Evolutionary conservation across 2,329 filamentous ascomycete genomes (phyloP), one percentile per base, ranked within the genome.

Genomic region (Fulvia fulva): DNA sequence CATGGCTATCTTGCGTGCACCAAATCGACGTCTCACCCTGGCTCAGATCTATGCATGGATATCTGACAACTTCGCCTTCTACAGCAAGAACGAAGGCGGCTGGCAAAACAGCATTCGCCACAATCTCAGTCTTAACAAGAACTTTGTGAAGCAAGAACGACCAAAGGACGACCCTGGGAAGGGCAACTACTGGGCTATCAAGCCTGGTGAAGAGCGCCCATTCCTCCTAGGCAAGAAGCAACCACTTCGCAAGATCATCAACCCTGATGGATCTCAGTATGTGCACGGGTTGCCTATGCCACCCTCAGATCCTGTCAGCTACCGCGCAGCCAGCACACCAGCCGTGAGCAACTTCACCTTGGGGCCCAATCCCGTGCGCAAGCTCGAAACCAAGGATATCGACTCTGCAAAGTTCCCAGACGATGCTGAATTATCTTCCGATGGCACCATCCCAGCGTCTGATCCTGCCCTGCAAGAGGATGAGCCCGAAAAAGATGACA

Each of bases 51-150:
- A 97, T 82, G 96, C 96, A 72, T 99, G 94, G 93, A 97, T 99
- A 68, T 95, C 91, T n/a, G 90, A 95, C 72, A 92, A 88, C 19
- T 97, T 89, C 73, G 87, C 84, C 5, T 97, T 93, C 76, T 99
- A 97, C 78, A 87, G 84, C 66, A 83, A 86, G 45, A 84, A 87
- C 56, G 91, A 97, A 68, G 86, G 89, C 11, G 93, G 94, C 63
- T 99, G 94, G 94, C 93, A 97, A 76, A 99, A 99, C 75, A 97
- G 94, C 78, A 99, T 99, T 73, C 89, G 94, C 32, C 94, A 99
- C 76, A 99, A 99, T 68, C 85, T 99, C 32, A 97, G 92, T 71
- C 81, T 99, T 46, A 96, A 97, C 81, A 97, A 97, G 77, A 90
- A 90, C 49, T 97, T 97, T 71, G 87, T 92, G 72, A 97, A 97